Base-by-base conservation (phyloP, 2,329 filamentous ascomycete species). In the Bipolaris oryzae region DNA sequence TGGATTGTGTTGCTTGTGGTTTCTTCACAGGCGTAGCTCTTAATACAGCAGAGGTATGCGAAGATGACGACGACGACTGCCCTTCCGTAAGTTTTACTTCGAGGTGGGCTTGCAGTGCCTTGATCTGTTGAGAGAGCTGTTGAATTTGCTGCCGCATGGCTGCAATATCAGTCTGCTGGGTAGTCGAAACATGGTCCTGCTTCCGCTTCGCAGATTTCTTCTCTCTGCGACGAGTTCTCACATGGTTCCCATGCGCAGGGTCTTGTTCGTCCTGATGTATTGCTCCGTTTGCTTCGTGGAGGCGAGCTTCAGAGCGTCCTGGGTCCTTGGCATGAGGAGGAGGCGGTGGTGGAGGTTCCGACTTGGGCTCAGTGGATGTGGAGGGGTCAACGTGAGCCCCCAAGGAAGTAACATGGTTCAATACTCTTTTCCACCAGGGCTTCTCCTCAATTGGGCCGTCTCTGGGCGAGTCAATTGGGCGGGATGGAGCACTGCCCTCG, bases 111-210 rank as follows among this genome's bases (percentile, higher is more conserved):
- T 64, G 55, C 28, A 68, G 38, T 33, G 51, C 23, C 33, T 46
- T 63, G 18, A 67, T 56, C 45, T 66, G 55, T 35, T 66, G 56
- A 10, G 50, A 52, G 5, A 68, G 48, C 28, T 54, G 50, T n/a
- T 63, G 51, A 7, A 68, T 44, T 23, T 64, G 58, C 20, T 56
- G 60, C 38, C 42, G 46, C 21, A 63, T 28, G 18, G 43, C 43
- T 21, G 18, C 28, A 33, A 34, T 21, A 9, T 34, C 18, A 23
- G 35, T 18, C 34, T 39, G 34, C 15, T 49, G 42, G 21, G 21
- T 23, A 34, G 21, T 25, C 10, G 35, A 11, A 13, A 44, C 7
- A 11, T 21, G n/a, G 11, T n/a, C 44, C 23, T 49, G 44, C 20
- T 21, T 49, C n/a, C 38, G 23, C 20, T n/a, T 13, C 20, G 28